Percentiles rank a stretch among this genome's conserved stretches.
Conservation (phyloP, 176 grass and related monocot genomes). For the Oryza glaberrima region DNA sequence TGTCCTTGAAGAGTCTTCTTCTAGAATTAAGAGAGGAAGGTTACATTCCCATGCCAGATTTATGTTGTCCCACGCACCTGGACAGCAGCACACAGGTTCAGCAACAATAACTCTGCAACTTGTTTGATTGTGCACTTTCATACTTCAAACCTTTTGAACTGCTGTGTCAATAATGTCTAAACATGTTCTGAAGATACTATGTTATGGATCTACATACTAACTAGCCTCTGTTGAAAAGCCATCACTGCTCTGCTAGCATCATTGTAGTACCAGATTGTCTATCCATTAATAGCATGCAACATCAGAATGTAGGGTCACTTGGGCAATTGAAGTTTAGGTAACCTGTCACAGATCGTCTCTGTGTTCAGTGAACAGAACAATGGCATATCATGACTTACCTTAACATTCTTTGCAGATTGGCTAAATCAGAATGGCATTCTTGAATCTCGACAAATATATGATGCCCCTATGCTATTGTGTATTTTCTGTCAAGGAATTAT, state of each 20-base stretch:
- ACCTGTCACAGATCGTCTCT: not conserved
- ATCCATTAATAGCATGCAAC: not conserved
- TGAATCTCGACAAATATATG: not conserved
- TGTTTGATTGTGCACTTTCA: slow-evolving; percentile 19
- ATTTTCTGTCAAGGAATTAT: slow-evolving; percentile 2
- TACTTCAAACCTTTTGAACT: slow-evolving; percentile 18
- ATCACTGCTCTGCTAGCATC: not conserved
- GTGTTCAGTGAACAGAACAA: not conserved
- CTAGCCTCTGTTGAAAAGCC: not conserved
- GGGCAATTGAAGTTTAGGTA: not conserved
- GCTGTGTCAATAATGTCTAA: not conserved
- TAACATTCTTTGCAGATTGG: not conserved
- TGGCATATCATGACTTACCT: not conserved
- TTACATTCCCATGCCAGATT: slow-evolving; percentile 60
- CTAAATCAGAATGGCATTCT: not conserved
- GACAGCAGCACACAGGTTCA: slow-evolving; percentile 42
- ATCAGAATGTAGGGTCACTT: not conserved
- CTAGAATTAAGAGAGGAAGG: slow-evolving; percentile 77
- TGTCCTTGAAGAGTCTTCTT: slow-evolving; percentile 65
- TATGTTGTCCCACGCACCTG: slow-evolving; percentile 35
- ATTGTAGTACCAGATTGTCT: not conserved
- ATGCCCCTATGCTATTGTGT: not conserved
- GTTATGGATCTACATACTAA: not conserved
- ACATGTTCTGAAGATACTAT: not conserved
- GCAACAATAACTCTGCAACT: not conserved